These are phyloP conservation scores for Penicillium atrosanguineum DNA, from an alignment of 495 filamentous ascomycete genomes.

Conservation along the genomic window DNA sequence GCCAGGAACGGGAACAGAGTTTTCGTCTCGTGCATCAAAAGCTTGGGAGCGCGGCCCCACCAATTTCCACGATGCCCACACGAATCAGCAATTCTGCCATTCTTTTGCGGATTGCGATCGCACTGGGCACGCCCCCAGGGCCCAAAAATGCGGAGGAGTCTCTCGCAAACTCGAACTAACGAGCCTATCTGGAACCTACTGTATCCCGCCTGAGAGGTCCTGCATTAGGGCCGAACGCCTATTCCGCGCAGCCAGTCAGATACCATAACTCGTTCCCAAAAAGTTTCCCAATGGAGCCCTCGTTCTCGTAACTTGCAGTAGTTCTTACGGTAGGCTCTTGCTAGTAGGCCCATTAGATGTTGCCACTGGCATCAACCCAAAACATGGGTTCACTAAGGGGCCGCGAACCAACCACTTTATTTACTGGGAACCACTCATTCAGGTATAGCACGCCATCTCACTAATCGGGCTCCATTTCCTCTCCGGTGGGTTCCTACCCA, in stretches of 20 bases:
- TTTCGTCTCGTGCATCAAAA: background rate
- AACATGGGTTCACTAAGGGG: conserved; percentile 4
- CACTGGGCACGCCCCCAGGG: background rate
- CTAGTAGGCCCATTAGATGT: background rate
- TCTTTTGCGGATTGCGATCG: too few species aligned
- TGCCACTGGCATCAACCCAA: background rate
- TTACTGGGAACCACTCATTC: conserved; percentile 8
- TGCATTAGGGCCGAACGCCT: background rate
- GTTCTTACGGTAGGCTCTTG: background rate
- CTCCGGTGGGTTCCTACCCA: background rate
- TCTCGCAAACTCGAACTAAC: background rate
- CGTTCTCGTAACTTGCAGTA: background rate
- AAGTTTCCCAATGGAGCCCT: background rate
- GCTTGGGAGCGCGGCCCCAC: background rate
- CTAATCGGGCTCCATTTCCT: conserved; percentile 14
- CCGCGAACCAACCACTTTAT: conserved; percentile 12
- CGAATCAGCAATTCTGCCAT: background rate
- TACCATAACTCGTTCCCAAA: background rate
- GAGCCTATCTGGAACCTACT: background rate
- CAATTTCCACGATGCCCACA: background rate
- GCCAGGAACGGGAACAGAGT: background rate
- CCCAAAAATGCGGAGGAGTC: conserved; percentile 1
- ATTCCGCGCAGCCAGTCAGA: background rate
- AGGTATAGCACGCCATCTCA: conserved; percentile 3
- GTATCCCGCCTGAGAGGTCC: background rate